phyloP scores from a whole-genome alignment of 2,329 filamentous ascomycete genomes.

The Fusarium circinatum region DNA sequence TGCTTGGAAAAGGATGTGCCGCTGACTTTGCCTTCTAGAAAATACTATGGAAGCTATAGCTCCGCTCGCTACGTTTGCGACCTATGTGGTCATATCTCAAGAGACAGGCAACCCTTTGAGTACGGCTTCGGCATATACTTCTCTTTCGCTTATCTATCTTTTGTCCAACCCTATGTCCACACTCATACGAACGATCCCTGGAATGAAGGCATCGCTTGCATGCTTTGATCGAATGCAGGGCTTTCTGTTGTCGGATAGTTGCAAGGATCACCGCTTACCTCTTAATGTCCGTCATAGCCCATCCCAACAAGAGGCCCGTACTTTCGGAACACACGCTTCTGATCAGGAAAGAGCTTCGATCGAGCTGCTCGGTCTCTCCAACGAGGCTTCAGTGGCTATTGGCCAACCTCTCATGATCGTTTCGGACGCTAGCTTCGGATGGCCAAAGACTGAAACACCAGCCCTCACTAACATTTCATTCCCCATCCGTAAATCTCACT shows the following conservation, averaged over 20 bases:
- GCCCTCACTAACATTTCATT: neutral
- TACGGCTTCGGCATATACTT: conserved; percentile 20
- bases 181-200: conserved; percentile 9
- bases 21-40: neutral
- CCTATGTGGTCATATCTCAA: conserved; percentile 18
- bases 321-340: rapidly evolving
- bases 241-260: conserved; percentile 9
- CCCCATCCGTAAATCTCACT: conserved; percentile 7
- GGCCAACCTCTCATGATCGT: conserved; percentile 8
- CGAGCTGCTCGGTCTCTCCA: neutral
- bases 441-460: neutral
- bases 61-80: conserved; percentile 19
- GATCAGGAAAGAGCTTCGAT: neutral
- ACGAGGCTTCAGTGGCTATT: neutral
- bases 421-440: conserved; percentile 4
- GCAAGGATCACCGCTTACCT: conserved; percentile 15
- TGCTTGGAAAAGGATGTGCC: rapidly evolving
- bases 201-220: conserved; percentile 1
- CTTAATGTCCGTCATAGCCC: neutral
- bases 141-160: conserved; percentile 24
- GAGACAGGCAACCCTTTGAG: conserved; percentile 12
- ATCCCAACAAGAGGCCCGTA: neutral
- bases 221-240: conserved; percentile 13
- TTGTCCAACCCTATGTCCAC: conserved; percentile 8
- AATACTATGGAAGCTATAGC: conserved; percentile 7